A percentile compares a stretch with the other conserved stretches of the same genome.
Evolutionary conservation across 371 early-diverging fungal genomes (phyloP).

Genomic region (Gilbertella persicaria): DNA sequence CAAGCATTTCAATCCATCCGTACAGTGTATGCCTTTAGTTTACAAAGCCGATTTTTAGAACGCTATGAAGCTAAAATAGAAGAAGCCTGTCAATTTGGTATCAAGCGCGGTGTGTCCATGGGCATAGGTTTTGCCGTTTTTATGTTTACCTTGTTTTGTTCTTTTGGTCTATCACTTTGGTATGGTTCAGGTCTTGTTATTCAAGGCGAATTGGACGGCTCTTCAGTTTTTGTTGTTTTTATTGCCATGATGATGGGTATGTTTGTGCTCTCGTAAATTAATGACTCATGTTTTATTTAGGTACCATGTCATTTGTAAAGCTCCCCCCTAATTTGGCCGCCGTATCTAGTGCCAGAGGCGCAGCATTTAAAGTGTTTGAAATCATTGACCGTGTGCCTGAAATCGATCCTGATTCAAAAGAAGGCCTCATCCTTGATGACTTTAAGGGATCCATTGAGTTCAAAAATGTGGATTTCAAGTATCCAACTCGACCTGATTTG

Average conservation of each 20-base stretch:
- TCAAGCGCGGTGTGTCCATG: constrained; percentile 51
- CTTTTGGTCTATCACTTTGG: constrained; percentile 80
- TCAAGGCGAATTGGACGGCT: constrained; percentile 48
- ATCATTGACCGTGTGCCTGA: constrained; percentile 76
- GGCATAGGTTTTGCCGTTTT: constrained; percentile 64
- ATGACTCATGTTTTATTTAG: constrained; percentile 16
- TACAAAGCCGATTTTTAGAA: constrained; percentile 66
- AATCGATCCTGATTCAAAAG: constrained; percentile 58
- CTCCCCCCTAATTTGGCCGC: constrained; percentile 63
- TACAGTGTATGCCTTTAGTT: constrained; percentile 85
- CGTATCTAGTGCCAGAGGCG: constrained; percentile 65
- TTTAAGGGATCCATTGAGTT: constrained; percentile 63
- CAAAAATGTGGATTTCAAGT: constrained; percentile 67
- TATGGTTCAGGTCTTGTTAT: constrained; percentile 68
- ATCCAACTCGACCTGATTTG: constrained; percentile 67
- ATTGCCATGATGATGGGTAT: constrained; percentile 68
- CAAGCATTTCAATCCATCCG: constrained; percentile 83
- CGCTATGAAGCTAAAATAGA: constrained; percentile 61
- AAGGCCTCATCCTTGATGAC: constrained; percentile 35
- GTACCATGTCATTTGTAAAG: constrained; percentile 37
- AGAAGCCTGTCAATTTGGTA: constrained; percentile 57
- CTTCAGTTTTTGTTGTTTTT: constrained; percentile 68
- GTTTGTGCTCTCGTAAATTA: not conserved
- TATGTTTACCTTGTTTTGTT: constrained; percentile 61
- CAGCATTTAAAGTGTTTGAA: constrained; percentile 69